Base-by-base conservation (phyloP, 441 rosid genomes). In the Geranium incanum region DNA sequence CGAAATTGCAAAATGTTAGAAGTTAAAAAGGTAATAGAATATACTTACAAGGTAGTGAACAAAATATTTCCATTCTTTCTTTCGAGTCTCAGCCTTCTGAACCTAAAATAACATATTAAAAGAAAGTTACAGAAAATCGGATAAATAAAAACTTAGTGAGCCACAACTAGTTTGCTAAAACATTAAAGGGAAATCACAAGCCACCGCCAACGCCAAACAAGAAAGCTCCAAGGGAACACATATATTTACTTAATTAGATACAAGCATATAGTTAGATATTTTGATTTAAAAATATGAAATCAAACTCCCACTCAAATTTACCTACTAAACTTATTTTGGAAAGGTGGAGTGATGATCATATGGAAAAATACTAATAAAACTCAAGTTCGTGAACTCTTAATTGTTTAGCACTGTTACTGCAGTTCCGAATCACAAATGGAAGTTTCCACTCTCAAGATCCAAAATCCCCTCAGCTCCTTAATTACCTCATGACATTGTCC, bases 41-140 rank as follows among this genome's bases (percentile, higher is more conserved):
- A 70, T 36, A 71, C 99, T 88, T 82, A 92, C 98, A 63, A 92
- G 97, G 83, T 95, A 95, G 78, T 92, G 99, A 76, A 92, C 99
- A 79, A 87, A 91, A 84, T 88, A 95, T 84, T 81, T 84, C 96
- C 99, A 84, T 73, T 95, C 99, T 81, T 91, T 91, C 82, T 87
- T 92, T 12, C 96, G 92, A 57, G 86, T 83, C 83, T 95, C 99
- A 16, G 84, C 91, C 75, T 86, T 92, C 80, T 95, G 98, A 81
- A 95, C 87, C 99, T 95, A 77, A 21, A 75, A 71, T 78, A 7
- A 39, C 60, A 70, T 76, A 37, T 37, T 19, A 59, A 18, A 59
- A 9, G 33, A 71, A 71, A 48, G 16, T 68, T 11, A 66, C 0
- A 48, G 45, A 52, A 48, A 15, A n/a, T 74, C 66, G 77, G 69